A percentile compares a stretch with the other conserved stretches of the same genome.
Evolutionary conservation across 2,329 filamentous ascomycete genomes (phyloP).

Genomic region (Aspergillus thermomutatus): DNA sequence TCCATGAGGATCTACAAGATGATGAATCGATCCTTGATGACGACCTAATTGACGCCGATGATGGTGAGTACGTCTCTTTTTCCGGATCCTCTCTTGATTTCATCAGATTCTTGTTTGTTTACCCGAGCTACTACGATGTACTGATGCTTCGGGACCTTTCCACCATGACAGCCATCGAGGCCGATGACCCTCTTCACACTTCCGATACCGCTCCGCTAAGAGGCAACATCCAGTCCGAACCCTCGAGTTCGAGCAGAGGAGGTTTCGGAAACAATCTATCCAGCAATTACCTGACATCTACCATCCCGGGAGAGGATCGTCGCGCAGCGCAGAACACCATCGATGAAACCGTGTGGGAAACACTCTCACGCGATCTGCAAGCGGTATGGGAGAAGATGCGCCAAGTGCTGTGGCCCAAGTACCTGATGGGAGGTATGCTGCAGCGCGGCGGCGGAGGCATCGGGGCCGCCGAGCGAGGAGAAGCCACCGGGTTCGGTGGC

Average conservation of each 20-base stretch:
- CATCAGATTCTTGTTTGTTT: background rate
- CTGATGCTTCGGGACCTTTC: background rate
- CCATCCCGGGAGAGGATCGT: slow-evolving; percentile 89
- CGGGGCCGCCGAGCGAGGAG: slow-evolving; percentile 56
- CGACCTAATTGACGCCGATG: slow-evolving; percentile 75
- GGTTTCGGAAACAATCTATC: slow-evolving; percentile 54
- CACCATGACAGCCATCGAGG: slow-evolving; percentile 67
- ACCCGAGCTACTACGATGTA: background rate
- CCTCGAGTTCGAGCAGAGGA: slow-evolving; percentile 42
- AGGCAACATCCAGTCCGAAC: slow-evolving; percentile 70
- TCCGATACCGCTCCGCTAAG: slow-evolving; percentile 76
- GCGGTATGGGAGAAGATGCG: slow-evolving; percentile 98
- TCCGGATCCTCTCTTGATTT: slow-evolving; percentile 3
- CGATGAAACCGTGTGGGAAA: slow-evolving; percentile 96
- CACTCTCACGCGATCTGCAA: slow-evolving; percentile 83
- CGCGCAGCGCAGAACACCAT: slow-evolving; percentile 88
- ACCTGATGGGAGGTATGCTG: slow-evolving; percentile 72
- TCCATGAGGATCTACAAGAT: slow-evolving; percentile 59
- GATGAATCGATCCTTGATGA: slow-evolving; percentile 62
- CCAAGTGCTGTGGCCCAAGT: slow-evolving; percentile 93
- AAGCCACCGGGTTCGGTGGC: slow-evolving; percentile 46
- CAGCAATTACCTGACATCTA: slow-evolving; percentile 80
- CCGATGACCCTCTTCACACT: slow-evolving; percentile 77
- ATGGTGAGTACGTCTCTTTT: slow-evolving; percentile 52
- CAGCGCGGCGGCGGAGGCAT: slow-evolving; percentile 53